Conservation (phyloP, 352 stramenopile genomes). For the Phytophthora rubi region DNA sequence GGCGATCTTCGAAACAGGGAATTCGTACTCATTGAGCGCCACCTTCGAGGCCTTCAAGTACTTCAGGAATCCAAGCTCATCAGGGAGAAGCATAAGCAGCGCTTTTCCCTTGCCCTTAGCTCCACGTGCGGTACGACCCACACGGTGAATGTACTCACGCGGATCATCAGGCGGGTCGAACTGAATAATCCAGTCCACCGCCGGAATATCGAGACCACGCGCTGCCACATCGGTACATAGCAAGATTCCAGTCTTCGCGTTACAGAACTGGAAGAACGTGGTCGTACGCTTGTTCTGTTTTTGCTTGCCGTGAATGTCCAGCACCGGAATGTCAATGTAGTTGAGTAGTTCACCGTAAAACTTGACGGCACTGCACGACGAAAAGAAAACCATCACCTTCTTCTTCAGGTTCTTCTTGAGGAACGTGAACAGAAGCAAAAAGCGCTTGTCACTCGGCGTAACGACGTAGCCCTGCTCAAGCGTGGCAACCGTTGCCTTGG, state of each 20-base stretch:
- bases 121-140: conserved; percentile 88
- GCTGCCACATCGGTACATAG: conserved; percentile 99
- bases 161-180: conserved; percentile 99
- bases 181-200: conserved; percentile 99
- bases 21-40: conserved; percentile 99
- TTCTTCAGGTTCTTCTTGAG: conserved; percentile 99
- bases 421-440: conserved; percentile 99
- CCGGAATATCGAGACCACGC: conserved; percentile 96
- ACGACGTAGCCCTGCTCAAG: conserved; percentile 99
- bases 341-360: conserved; percentile 99
- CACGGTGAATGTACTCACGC: conserved; percentile 98
- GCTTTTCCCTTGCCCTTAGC: conserved; percentile 92
- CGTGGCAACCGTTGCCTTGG: conserved; percentile 92
- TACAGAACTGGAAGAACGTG: conserved; percentile 99
- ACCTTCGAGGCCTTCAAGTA: conserved; percentile 99
- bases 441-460: conserved; percentile 97
- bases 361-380: conserved; percentile 96
- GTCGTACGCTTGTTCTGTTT: conserved; percentile 99
- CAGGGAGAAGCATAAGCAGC: conserved; percentile 97
- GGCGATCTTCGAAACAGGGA: conserved; percentile 96
- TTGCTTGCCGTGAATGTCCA: conserved; percentile 99
- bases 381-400: conserved; percentile 98
- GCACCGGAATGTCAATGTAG: conserved; percentile 99
- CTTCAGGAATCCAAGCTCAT: conserved; percentile 98
- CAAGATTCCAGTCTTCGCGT: conserved; percentile 96